Evolutionary conservation across 768 basidiomycete species (phyloP).

Genomic region (Tylopilus subfusipes): DNA sequence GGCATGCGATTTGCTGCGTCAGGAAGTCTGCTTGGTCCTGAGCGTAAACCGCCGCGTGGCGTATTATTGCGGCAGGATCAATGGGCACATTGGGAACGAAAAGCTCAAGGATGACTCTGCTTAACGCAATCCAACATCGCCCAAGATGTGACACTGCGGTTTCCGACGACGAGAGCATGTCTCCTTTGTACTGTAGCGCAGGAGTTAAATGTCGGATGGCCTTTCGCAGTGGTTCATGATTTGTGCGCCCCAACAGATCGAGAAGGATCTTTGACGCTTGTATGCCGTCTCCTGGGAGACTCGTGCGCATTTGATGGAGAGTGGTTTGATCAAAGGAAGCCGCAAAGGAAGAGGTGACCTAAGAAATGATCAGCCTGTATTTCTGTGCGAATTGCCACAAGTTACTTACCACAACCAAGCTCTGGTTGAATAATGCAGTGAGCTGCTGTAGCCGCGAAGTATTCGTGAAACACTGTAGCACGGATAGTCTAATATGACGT

Average conservation of each 20-base stretch:
- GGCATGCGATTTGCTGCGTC: slow-evolving; percentile 48
- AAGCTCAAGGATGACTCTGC: slow-evolving; percentile 59
- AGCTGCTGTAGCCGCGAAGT: slow-evolving; percentile 43
- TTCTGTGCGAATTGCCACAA: not conserved
- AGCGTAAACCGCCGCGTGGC: slow-evolving; percentile 43
- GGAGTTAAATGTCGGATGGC: slow-evolving; percentile 34
- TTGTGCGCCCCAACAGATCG: slow-evolving; percentile 32
- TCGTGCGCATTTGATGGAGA: slow-evolving; percentile 13
- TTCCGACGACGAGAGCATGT: slow-evolving; percentile 12
- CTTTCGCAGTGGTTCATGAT: slow-evolving; percentile 33
- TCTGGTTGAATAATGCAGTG: slow-evolving; percentile 37
- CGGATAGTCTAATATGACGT: slow-evolving; percentile 36
- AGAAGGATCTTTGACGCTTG: slow-evolving; percentile 27
- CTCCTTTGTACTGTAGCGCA: slow-evolving; percentile 19
- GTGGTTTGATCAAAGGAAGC: slow-evolving; percentile 34
- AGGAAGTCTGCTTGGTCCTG: slow-evolving; percentile 40
- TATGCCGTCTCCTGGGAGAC: slow-evolving; percentile 1
- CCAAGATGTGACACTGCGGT: slow-evolving; percentile 38
- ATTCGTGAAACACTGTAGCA: slow-evolving; percentile 39
- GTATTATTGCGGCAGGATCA: slow-evolving; percentile 75
- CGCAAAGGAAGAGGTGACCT: slow-evolving; percentile 45
- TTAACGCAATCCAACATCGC: slow-evolving; percentile 57
- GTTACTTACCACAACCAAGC: slow-evolving; percentile 40
- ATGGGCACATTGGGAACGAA: slow-evolving; percentile 81
- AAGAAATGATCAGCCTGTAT: slow-evolving; percentile 4